Percentiles rank a stretch among this genome's conserved stretches.
Conservation (phyloP, 2,329 filamentous ascomycete genomes). For the Cryphonectria parasitica region DNA sequence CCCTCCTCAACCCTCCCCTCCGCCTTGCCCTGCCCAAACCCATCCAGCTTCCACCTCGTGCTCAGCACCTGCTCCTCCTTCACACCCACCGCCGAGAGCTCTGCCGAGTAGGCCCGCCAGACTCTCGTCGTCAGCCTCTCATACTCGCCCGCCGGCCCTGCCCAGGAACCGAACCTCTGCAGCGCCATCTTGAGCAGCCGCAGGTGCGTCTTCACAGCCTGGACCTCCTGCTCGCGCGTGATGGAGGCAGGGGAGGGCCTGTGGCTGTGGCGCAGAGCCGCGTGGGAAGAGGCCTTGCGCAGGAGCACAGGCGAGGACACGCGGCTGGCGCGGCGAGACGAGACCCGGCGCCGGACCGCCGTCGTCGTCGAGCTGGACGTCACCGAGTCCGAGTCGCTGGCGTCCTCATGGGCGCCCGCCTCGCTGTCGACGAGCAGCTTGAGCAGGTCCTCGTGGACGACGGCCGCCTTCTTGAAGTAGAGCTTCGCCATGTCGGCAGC, state of each 20-base stretch:
- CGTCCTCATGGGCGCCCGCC: neutral
- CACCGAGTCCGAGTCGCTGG: neutral
- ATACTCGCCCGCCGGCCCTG: constrained; percentile 7
- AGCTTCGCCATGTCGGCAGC: constrained; percentile 6
- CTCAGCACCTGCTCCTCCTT: constrained; percentile 14
- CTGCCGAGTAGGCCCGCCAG: neutral
- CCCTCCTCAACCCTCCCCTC: neutral
- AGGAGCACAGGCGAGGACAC: neutral
- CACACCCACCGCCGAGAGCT: neutral
- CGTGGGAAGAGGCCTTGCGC: neutral
- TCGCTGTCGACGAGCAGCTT: constrained; percentile 10
- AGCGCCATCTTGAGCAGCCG: constrained; percentile 10
- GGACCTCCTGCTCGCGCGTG: constrained; percentile 14
- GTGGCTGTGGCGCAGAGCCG: neutral
- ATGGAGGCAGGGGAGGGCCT: neutral
- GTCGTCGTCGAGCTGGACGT: neutral
- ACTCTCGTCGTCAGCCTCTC: constrained; percentile 11
- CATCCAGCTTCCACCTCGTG: constrained; percentile 11
- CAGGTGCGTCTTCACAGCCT: constrained; percentile 9
- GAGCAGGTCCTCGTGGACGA: constrained; percentile 16
- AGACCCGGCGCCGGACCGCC: neutral
- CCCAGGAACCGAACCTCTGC: constrained; percentile 11
- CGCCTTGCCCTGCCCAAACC: constrained; percentile 2
- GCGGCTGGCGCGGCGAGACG: neutral
- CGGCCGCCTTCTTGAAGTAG: constrained; percentile 14